Evolutionary conservation across 495 filamentous ascomycete species (phyloP).

Genomic region (Symbiotaphrina buchneri): DNA sequence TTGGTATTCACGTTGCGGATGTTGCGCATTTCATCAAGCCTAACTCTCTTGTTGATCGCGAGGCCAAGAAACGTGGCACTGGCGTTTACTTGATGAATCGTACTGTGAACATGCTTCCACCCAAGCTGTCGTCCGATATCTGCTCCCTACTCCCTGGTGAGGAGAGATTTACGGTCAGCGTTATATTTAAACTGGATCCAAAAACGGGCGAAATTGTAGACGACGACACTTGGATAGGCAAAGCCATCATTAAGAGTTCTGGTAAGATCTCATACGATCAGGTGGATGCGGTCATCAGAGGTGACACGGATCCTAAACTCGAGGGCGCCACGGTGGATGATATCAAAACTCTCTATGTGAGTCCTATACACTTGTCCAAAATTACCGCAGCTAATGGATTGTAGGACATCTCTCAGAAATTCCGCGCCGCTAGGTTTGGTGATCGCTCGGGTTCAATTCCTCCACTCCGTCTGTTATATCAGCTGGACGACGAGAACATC

Average conservation of each 20-base stretch:
- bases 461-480: constrained; percentile 68
- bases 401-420: constrained; percentile 58
- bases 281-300: constrained; percentile 56
- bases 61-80: constrained; percentile 94
- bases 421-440: constrained; percentile 67
- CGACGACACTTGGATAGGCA: constrained; percentile 82
- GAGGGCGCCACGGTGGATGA: constrained; percentile 39
- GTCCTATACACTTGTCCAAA: constrained; percentile 8
- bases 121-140: constrained; percentile 62
- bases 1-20: constrained; percentile 90
- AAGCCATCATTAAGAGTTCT: constrained; percentile 75
- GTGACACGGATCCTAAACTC: constrained; percentile 30
- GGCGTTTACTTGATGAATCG: constrained; percentile 86
- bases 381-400: constrained; percentile 11
- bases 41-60: constrained; percentile 87
- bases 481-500: constrained; percentile 96
- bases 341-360: constrained; percentile 54
- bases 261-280: constrained; percentile 68
- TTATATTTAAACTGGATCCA: constrained; percentile 73
- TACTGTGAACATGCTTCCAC: constrained; percentile 74
- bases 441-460: constrained; percentile 57
- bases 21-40: constrained; percentile 92
- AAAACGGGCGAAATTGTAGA: constrained; percentile 54
- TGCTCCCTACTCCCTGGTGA: constrained; percentile 70
- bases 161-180: constrained; percentile 77